Conservation (phyloP, 2,329 filamentous ascomycete genomes). For the Penicillium psychrosexuale region DNA sequence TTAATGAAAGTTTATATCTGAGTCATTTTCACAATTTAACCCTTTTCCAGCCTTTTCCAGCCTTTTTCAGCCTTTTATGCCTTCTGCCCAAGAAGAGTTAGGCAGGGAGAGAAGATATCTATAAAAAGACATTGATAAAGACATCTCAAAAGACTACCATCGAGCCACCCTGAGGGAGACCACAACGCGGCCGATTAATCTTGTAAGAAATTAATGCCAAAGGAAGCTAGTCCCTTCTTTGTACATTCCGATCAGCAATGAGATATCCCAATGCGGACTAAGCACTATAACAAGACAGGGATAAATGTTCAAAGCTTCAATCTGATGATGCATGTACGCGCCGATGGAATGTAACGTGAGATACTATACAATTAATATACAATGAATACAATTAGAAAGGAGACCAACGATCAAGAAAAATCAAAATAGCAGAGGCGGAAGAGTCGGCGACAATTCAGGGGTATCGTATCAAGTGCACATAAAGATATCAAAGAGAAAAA, state of each 20-base stretch:
- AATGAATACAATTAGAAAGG: constrained; percentile 17
- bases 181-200: no score
- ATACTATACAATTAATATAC: not conserved
- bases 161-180: no score
- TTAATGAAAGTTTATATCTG: not conserved
- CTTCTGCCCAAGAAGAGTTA: no score
- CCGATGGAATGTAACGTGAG: constrained; percentile 4
- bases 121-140: no score
- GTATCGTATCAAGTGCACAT: constrained; percentile 29
- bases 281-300: constrained; percentile 3
- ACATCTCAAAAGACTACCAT: no score
- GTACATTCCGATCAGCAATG: constrained; percentile 14
- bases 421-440: constrained; percentile 16
- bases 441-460: constrained; percentile 23
- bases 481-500: constrained; percentile 24
- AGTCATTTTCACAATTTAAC: no score
- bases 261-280: constrained; percentile 8
- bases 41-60: no score
- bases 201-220: not conserved
- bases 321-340: constrained; percentile 6
- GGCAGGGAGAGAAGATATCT: no score
- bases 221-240: not conserved
- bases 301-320: not conserved
- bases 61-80: no score
- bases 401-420: constrained; percentile 11